These are phyloP conservation scores for Rhodotorula sp. DNA, from an alignment of 1,284 basidiomycete genomes.

Conservation along the genomic window DNA sequence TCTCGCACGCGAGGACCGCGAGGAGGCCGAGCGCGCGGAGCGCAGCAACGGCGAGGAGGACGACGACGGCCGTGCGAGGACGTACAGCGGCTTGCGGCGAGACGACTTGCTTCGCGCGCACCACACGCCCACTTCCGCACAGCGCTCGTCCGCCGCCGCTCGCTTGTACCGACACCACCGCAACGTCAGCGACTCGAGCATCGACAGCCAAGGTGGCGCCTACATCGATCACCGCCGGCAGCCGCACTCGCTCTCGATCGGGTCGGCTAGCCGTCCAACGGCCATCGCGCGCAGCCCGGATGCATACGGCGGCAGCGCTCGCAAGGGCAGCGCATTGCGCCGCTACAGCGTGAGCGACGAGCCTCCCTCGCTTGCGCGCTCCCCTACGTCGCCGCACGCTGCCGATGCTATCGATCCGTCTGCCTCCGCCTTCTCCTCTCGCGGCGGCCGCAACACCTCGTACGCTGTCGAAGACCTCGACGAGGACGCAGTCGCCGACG, in stretches of 20 bases:
- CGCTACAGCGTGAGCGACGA: constrained; percentile 25
- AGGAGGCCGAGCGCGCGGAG: constrained; percentile 25
- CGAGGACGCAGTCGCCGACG: constrained; percentile 33
- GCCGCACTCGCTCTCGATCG: constrained; percentile 40
- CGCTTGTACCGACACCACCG: constrained; percentile 44
- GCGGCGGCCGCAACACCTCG: constrained; percentile 9
- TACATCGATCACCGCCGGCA: constrained; percentile 46
- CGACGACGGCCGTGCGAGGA: background rate
- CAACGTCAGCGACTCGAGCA: constrained; percentile 45
- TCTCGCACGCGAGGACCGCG: constrained; percentile 34
- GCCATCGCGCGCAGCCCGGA: constrained; percentile 17
- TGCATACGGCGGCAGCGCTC: constrained; percentile 11
- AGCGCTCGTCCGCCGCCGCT: constrained; percentile 35
- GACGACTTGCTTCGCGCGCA: constrained; percentile 2
- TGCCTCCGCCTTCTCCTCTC: background rate
- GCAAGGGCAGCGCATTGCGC: constrained; percentile 21
- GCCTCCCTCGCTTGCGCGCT: constrained; percentile 8
- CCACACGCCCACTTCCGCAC: constrained; percentile 12
- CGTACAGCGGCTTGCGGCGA: background rate
- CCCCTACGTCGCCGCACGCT: constrained; percentile 14
- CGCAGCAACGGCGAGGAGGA: constrained; percentile 3
- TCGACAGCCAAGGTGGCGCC: constrained; percentile 46
- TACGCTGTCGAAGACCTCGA: constrained; percentile 26
- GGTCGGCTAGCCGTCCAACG: constrained; percentile 14
- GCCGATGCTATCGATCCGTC: constrained; percentile 17